Evolutionary conservation across 441 rosid genomes (phyloP).

Genomic region (Adansonia rubrostipa): DNA sequence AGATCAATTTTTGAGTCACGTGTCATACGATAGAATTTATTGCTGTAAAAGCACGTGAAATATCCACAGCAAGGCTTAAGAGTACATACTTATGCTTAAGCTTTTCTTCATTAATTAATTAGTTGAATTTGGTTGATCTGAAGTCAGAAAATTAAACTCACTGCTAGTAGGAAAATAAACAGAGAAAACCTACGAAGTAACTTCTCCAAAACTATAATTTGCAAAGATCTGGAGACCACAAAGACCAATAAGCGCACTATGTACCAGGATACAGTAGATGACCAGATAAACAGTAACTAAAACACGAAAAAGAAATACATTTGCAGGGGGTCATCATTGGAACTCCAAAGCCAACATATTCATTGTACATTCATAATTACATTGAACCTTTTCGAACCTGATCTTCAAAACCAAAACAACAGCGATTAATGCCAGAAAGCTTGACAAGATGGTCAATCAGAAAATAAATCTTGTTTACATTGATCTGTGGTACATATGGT

Average conservation of each 20-base stretch:
- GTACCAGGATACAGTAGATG: no score
- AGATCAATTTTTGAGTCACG: background rate
- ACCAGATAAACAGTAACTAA: no score
- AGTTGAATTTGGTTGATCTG: no score
- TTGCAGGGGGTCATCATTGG: background rate
- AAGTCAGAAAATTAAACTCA: background rate
- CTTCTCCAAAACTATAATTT: background rate
- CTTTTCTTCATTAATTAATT: no score
- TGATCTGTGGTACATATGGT: no score
- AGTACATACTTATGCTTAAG: no score
- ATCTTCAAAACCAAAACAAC: background rate
- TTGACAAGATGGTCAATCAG: no score
- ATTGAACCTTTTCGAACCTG: background rate
- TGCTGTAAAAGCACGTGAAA: background rate
- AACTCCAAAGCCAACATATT: background rate
- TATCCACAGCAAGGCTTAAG: background rate
- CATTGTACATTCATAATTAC: background rate
- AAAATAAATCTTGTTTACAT: no score
- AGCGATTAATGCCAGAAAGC: no score
- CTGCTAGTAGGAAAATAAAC: background rate
- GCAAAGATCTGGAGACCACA: background rate
- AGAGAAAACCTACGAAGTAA: background rate
- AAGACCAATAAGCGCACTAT: background rate
- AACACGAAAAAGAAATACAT: no score
- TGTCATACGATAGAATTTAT: background rate